These are phyloP conservation scores for Neurospora sp. DNA, from an alignment of 495 filamentous ascomycete species.

Conservation along the genomic window DNA sequence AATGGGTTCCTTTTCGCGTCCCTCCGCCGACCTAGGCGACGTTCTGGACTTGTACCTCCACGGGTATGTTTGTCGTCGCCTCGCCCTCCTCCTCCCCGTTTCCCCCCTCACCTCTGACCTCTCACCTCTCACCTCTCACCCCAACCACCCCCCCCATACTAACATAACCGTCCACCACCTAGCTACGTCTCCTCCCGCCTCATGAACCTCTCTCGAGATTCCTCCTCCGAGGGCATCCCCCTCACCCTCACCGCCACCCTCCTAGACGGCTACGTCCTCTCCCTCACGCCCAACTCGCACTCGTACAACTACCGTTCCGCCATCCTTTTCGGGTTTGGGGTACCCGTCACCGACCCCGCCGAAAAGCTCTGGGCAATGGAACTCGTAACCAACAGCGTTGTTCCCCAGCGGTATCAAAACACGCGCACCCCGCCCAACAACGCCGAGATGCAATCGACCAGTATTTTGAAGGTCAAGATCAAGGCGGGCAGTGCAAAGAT, in stretches of 20 bases:
- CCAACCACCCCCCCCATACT: too few species aligned
- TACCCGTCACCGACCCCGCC: slow-evolving; percentile 49
- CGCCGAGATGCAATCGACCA: slow-evolving; percentile 69
- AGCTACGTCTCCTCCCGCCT: slow-evolving; percentile 68
- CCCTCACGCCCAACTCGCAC: slow-evolving; percentile 69
- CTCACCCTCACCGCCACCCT: slow-evolving; percentile 53
- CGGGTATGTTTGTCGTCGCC: slow-evolving; percentile 26
- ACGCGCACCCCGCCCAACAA: slow-evolving; percentile 61
- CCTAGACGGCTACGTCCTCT: slow-evolving; percentile 65
- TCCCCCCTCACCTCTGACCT: too few species aligned
- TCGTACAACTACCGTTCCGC: slow-evolving; percentile 87
- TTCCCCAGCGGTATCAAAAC: slow-evolving; percentile 57
- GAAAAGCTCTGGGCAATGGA: slow-evolving; percentile 83
- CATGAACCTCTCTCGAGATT: slow-evolving; percentile 54
- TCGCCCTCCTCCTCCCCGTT: too few species aligned
- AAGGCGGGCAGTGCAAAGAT: slow-evolving; percentile 71
- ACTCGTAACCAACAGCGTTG: slow-evolving; percentile 65
- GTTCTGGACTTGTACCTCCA: slow-evolving; percentile 77
- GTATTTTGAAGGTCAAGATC: slow-evolving; percentile 61
- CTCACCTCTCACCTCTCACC: too few species aligned
- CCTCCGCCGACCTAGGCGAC: slow-evolving; percentile 52
- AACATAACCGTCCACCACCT: too few species aligned
- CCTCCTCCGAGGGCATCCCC: slow-evolving; percentile 40
- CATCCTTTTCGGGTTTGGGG: slow-evolving; percentile 65
- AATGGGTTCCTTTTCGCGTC: slow-evolving; percentile 61